Evolutionary conservation across 1,284 basidiomycete species (phyloP).

Genomic region (Vanrija humicola): DNA sequence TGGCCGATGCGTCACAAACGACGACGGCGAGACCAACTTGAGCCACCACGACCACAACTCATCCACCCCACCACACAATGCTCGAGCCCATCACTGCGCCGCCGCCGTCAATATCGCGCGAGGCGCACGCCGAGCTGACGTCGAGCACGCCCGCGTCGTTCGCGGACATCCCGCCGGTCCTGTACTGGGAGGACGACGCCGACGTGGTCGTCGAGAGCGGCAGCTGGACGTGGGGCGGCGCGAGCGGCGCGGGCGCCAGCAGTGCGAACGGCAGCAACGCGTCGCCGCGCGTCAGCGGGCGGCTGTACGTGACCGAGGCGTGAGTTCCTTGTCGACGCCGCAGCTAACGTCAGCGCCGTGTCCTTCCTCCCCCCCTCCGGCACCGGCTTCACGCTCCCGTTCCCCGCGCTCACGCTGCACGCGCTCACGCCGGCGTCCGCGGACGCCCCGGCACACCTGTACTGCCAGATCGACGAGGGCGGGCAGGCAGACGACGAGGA

Average conservation of each 20-base stretch:
- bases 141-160: constrained; percentile 76
- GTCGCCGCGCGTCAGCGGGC: constrained; percentile 54
- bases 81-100: constrained; percentile 18
- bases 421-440: constrained; percentile 69
- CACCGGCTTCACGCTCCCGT: constrained; percentile 70
- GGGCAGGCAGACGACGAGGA: constrained; percentile 52
- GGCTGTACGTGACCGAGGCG: constrained; percentile 78
- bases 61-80: not conserved
- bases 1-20: not conserved
- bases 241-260: not conserved
- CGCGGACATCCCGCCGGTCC: constrained; percentile 70
- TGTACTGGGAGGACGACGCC: constrained; percentile 69
- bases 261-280: not conserved
- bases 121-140: constrained; percentile 63
- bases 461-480: constrained; percentile 78
- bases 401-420: constrained; percentile 80
- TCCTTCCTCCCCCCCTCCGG: constrained; percentile 62
- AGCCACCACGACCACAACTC: too few relatives aligned
- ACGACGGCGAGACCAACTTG: not conserved
- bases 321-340: constrained; percentile 38
- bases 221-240: constrained; percentile 51
- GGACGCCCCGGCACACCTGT: constrained; percentile 61
- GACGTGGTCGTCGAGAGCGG: constrained; percentile 62
- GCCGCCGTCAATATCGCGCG: constrained; percentile 55
- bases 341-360: constrained; percentile 56